These are phyloP conservation scores for Fusarium brachygibbosum DNA, from an alignment of 2,329 filamentous ascomycete species.

Conservation along the genomic window DNA sequence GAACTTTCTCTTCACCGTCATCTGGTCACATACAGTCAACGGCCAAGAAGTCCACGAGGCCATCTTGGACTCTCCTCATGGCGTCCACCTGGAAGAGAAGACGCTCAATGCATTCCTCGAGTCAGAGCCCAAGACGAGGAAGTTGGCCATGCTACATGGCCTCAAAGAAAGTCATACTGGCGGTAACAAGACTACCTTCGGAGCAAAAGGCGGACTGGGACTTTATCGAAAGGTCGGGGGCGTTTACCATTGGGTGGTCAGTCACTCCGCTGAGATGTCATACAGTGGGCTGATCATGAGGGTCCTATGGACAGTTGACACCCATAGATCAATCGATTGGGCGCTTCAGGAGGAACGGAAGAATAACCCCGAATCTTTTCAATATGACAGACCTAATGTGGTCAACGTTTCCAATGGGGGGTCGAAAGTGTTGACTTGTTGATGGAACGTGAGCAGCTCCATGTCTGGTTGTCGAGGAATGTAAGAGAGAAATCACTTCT, in stretches of 20 bases:
- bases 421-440: slow-evolving; percentile 1
- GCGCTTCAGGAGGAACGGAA: slow-evolving; percentile 38
- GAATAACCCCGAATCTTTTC: background rate
- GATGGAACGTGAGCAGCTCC: too few species aligned
- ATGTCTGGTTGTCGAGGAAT: too few species aligned
- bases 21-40: slow-evolving; percentile 38
- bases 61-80: slow-evolving; percentile 43
- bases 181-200: slow-evolving; percentile 19
- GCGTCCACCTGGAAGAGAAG: slow-evolving; percentile 31
- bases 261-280: slow-evolving; percentile 27
- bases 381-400: slow-evolving; percentile 12
- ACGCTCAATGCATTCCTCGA: slow-evolving; percentile 39
- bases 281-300: slow-evolving; percentile 39
- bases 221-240: slow-evolving; percentile 42
- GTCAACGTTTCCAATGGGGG: slow-evolving; percentile 34
- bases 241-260: slow-evolving; percentile 41
- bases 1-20: slow-evolving; percentile 41
- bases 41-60: slow-evolving; percentile 37
- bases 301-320: slow-evolving; percentile 31
- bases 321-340: slow-evolving; percentile 37
- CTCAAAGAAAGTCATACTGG: slow-evolving; percentile 41
- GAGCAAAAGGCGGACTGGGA: slow-evolving; percentile 35
- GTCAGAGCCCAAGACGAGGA: slow-evolving; percentile 38
- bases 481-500: too few species aligned
- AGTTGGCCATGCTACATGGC: slow-evolving; percentile 45